A percentile compares a stretch with the other conserved stretches of the same genome.
These are phyloP conservation scores for Candida patagonica DNA, from an alignment of 805 yeast genomes.

Conservation along the genomic window DNA sequence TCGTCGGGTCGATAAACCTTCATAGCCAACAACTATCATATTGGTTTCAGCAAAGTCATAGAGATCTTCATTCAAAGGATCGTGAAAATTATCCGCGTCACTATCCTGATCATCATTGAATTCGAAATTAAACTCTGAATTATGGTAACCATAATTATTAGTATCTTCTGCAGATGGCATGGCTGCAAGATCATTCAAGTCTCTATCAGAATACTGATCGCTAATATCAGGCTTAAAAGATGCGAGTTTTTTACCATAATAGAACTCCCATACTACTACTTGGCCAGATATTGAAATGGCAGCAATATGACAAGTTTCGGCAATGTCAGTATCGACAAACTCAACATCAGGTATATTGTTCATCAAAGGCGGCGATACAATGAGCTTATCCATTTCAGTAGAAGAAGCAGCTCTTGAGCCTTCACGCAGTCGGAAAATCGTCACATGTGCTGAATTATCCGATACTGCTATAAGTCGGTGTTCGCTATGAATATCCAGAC, in stretches of 20 bases:
- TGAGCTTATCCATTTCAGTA: conserved; percentile 15
- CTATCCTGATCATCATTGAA: not conserved
- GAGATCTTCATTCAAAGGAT: not conserved
- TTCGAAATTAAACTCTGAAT: not conserved
- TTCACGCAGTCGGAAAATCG: conserved; percentile 15
- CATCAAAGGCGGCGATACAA: conserved; percentile 7
- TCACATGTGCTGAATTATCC: conserved; percentile 44
- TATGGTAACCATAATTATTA: not conserved
- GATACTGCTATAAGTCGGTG: conserved; percentile 38
- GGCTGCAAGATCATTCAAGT: not conserved
- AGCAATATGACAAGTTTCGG: conserved; percentile 26
- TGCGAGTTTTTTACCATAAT: conserved; percentile 6
- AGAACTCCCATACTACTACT: conserved; percentile 18
- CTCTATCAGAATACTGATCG: not conserved
- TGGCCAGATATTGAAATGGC: conserved; percentile 40
- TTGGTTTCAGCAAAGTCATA: not conserved
- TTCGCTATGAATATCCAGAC: conserved; percentile 37
- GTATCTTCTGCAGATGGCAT: not conserved
- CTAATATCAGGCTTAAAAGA: not conserved
- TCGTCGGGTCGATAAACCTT: not conserved
- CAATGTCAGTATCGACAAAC: conserved; percentile 24
- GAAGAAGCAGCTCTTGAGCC: conserved; percentile 25
- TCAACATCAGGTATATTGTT: conserved; percentile 46
- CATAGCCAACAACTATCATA: not conserved
- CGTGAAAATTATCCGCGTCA: not conserved